These are phyloP conservation scores for Auriscalpium orientale DNA, from an alignment of 768 basidiomycete species.

Conservation along the genomic window DNA sequence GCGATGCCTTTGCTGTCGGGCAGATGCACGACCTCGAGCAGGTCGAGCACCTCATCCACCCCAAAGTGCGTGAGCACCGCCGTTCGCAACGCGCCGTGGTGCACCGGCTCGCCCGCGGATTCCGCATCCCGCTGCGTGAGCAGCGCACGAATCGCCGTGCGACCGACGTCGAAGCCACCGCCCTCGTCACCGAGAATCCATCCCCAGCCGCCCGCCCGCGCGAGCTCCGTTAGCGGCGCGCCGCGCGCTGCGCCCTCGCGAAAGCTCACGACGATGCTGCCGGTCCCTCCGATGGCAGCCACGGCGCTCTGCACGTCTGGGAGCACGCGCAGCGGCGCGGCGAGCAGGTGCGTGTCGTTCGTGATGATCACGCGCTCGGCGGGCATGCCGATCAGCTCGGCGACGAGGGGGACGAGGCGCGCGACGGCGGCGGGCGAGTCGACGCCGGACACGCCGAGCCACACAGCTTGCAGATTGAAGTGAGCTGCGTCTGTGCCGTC, in stretches of 20 bases:
- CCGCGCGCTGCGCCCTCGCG: conserved; percentile 21
- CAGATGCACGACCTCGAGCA: conserved; percentile 56
- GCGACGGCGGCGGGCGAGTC: conserved; percentile 62
- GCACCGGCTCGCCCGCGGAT: conserved; percentile 19
- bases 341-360: conserved; percentile 83
- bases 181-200: conserved; percentile 39
- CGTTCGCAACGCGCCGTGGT: conserved; percentile 28
- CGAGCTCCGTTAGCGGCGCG: not conserved
- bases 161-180: conserved; percentile 72
- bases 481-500: not conserved
- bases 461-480: conserved; percentile 56
- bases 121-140: conserved; percentile 47
- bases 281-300: conserved; percentile 75
- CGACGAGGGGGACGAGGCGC: conserved; percentile 45
- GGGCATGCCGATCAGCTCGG: conserved; percentile 52
- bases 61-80: conserved; percentile 50
- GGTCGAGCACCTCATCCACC: conserved; percentile 48
- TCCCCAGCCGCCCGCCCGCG: conserved; percentile 2
- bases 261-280: conserved; percentile 69
- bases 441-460: conserved; percentile 80
- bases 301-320: conserved; percentile 55
- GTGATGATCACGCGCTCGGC: conserved; percentile 48
- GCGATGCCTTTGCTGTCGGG: conserved; percentile 42
- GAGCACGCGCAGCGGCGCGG: conserved; percentile 63
- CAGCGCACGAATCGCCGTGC: conserved; percentile 66